phyloP scores from a whole-genome alignment of 148 eudicot genomes.

The Tetragonia tetragonoides region DNA sequence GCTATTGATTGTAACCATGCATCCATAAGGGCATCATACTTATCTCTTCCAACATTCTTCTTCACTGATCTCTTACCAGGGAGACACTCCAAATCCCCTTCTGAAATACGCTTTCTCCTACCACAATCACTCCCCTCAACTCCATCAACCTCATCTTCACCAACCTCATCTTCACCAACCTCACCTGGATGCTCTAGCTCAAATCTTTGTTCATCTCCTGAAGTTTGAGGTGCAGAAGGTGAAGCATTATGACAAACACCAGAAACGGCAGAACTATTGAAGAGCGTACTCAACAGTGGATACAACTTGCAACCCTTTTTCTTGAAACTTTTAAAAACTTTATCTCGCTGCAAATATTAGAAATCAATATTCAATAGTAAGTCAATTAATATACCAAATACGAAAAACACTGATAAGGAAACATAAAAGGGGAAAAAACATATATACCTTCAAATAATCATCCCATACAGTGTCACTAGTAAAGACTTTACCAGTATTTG shows the following conservation, averaged over 20 bases:
- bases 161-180: not conserved
- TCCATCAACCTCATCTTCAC: not conserved
- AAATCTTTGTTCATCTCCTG: not conserved
- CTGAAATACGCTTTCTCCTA: not conserved
- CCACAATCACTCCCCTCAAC: not conserved
- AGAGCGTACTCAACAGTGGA: not conserved
- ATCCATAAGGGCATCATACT: not conserved
- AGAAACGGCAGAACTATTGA: not conserved
- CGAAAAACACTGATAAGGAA: not conserved
- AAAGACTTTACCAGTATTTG: not conserved
- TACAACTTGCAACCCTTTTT: not conserved
- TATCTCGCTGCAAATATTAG: not conserved
- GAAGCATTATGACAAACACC: not conserved
- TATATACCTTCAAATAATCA: not conserved
- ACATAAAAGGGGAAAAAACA: not conserved
- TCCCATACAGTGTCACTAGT: not conserved
- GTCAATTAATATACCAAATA: not conserved
- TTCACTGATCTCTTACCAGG: not conserved
- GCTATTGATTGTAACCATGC: not conserved
- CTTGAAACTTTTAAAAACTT: not conserved
- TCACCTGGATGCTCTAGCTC: not conserved
- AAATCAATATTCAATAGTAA: not conserved
- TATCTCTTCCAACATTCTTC: not conserved
- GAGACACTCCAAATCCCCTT: not conserved
- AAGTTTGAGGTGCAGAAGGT: not conserved